Evolutionary conservation across 495 filamentous ascomycete genomes (phyloP), one percentile per base, ranked within the genome.

Genomic region (Xylaria intraflava): DNA sequence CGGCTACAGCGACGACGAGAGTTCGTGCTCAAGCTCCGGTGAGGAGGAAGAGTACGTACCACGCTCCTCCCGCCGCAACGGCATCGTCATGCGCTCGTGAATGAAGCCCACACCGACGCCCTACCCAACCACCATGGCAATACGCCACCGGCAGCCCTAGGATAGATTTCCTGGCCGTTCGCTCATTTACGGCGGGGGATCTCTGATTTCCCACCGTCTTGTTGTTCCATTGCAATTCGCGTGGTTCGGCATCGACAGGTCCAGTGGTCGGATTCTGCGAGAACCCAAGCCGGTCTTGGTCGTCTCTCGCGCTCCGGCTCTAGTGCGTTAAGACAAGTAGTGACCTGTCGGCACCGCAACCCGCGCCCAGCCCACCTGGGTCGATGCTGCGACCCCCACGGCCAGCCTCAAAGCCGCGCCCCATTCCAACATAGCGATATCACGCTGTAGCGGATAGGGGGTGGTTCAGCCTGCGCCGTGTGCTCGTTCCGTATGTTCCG

Each of bases 1-100:
- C 69, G 86, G 87, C 53, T 91, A 87, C 73, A 77, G 78, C 54
- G 79, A 83, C 60, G 81, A 78, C 2, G 83, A 78, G 67, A 83
- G 72, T 61, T 78, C 75, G 38, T 69, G 64, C 62, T 62, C 60
- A 26, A 65, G 62, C 57, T 55, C 52, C 52, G 60, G 53, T 36
- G 70, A 74, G 39, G 86, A 87, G 41, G 79, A 80, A 58, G 78
- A 79, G 50, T 81, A 84, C 57, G 80, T 84, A 67, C 83, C 78
- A 56, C 61, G 62, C 57, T 67, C 67, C 60, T 81, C 82, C 53
- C 78, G 88, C 62, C 82, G 88, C 64, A 82, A 92, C 70, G 88
- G 87, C 58, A 81, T 93, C 56, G 83, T 90, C 62, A 82, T 92
- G 53, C 80, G 85, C 59, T 58, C 65, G 49, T 75, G 52, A 67